A percentile compares a stretch with the other conserved stretches of the same genome.
These are phyloP conservation scores for Colletotrichum chrysophilum DNA, from an alignment of 2,329 filamentous ascomycete genomes.

Conservation along the genomic window DNA sequence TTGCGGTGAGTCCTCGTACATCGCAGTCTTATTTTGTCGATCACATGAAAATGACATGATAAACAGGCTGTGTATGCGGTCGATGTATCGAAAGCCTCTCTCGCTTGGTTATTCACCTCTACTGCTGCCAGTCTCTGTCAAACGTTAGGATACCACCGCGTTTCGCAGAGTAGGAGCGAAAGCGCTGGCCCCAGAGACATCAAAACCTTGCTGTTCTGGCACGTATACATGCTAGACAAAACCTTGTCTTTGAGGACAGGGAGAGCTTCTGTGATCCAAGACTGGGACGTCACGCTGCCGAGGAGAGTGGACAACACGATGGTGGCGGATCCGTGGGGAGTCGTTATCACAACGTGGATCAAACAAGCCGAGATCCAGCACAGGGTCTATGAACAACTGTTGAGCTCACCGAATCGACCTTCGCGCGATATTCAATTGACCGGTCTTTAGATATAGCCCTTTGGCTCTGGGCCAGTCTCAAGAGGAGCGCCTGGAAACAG, in stretches of 20 bases:
- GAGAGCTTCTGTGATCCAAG: slow-evolving; percentile 57
- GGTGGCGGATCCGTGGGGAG: slow-evolving; percentile 47
- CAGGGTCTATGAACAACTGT: slow-evolving; percentile 60
- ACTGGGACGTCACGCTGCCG: slow-evolving; percentile 63
- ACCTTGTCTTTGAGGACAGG: slow-evolving; percentile 60
- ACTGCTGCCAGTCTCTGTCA: slow-evolving; percentile 66
- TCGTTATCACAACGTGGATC: slow-evolving; percentile 59
- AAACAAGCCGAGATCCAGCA: slow-evolving; percentile 61
- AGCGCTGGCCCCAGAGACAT: slow-evolving; percentile 32
- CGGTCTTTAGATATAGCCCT: slow-evolving; percentile 52
- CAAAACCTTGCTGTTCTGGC: slow-evolving; percentile 53
- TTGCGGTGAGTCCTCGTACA: slow-evolving; percentile 51
- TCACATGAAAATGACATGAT: neutral
- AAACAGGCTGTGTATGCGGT: slow-evolving; percentile 64
- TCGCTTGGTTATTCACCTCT: slow-evolving; percentile 68
- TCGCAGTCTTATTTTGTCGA: neutral
- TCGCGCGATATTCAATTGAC: slow-evolving; percentile 7
- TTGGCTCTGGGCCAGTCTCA: slow-evolving; percentile 45
- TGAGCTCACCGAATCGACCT: neutral
- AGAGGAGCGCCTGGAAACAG: slow-evolving; percentile 44
- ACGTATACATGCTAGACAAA: slow-evolving; percentile 61
- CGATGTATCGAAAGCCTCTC: slow-evolving; percentile 64
- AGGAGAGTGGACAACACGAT: slow-evolving; percentile 33
- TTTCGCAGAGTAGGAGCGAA: slow-evolving; percentile 36
- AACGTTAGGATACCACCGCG: slow-evolving; percentile 65